These are phyloP conservation scores for Ichthyophthirius multifiliis DNA, from an alignment of 169 alveolate genomes.

Conservation along the genomic window DNA sequence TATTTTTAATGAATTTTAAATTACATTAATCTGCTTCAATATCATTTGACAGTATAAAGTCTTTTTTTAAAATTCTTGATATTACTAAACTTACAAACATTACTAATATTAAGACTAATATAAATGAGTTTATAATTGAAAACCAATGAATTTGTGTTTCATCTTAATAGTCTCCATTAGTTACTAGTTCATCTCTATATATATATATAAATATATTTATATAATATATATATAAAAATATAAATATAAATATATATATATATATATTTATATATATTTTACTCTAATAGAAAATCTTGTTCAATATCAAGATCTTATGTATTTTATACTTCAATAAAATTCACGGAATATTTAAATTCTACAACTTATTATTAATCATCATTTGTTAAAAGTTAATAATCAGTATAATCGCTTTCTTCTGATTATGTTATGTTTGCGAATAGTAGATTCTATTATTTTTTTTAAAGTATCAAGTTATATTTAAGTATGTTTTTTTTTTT, in stretches of 20 bases:
- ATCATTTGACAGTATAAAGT: constrained; percentile 14
- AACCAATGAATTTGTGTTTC: constrained; percentile 17
- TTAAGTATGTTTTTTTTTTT: background rate
- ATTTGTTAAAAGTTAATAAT: too few species aligned
- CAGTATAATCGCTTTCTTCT: background rate
- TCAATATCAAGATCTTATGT: background rate
- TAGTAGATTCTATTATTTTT: background rate
- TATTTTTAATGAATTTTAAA: background rate
- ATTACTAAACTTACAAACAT: background rate
- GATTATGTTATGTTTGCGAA: background rate
- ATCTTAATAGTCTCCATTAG: background rate
- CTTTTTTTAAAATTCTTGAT: constrained; percentile 15
- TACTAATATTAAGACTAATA: constrained; percentile 5
- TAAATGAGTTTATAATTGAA: background rate
- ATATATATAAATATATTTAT: background rate
- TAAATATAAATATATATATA: background rate
- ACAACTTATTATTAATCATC: too few species aligned
- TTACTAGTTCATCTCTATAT: background rate
- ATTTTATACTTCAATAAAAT: background rate
- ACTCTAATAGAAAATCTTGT: background rate
- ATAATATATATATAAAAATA: background rate
- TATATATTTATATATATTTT: background rate
- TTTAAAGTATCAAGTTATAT: background rate
- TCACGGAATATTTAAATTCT: background rate
- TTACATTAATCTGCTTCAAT: constrained; percentile 10